Conservation (phyloP, 441 rosid genomes). For the Manihot esculenta region DNA sequence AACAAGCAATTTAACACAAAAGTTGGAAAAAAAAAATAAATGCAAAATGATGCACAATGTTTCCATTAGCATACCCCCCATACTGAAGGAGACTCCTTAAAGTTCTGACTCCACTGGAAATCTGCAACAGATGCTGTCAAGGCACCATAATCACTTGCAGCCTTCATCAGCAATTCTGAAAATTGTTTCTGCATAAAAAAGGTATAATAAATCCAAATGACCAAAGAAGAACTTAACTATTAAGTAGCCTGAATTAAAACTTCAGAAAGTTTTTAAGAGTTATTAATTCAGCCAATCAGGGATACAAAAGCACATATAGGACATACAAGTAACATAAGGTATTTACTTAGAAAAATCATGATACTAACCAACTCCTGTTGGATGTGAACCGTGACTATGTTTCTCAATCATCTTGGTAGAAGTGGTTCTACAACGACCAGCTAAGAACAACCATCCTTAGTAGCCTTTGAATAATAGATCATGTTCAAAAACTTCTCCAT, state of each 20-base stretch:
- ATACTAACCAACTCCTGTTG: not conserved
- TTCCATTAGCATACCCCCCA: constrained; percentile 76
- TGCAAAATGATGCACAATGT: constrained; percentile 10
- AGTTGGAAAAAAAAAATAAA: not conserved
- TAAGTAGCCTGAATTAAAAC: not conserved
- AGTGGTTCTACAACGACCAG: not conserved
- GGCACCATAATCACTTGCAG: constrained; percentile 94
- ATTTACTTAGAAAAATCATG: not conserved
- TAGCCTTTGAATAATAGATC: not conserved
- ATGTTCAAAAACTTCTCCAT: not conserved
- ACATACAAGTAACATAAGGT: not conserved
- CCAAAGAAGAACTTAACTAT: not conserved
- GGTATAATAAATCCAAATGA: not conserved
- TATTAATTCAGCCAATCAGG: not conserved
- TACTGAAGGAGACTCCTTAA: constrained; percentile 92
- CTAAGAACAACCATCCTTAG: not conserved
- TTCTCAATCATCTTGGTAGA: not conserved
- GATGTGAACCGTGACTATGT: not conserved
- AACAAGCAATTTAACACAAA: not conserved
- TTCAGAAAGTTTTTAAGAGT: not conserved
- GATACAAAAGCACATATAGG: not conserved
- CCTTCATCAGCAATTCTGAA: constrained; percentile 91
- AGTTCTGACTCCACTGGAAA: constrained; percentile 96
- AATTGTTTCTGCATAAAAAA: constrained; percentile 77
- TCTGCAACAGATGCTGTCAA: constrained; percentile 89